phyloP scores from a whole-genome alignment of 345 rosid species.

The Excoecaria cochinchinensis region DNA sequence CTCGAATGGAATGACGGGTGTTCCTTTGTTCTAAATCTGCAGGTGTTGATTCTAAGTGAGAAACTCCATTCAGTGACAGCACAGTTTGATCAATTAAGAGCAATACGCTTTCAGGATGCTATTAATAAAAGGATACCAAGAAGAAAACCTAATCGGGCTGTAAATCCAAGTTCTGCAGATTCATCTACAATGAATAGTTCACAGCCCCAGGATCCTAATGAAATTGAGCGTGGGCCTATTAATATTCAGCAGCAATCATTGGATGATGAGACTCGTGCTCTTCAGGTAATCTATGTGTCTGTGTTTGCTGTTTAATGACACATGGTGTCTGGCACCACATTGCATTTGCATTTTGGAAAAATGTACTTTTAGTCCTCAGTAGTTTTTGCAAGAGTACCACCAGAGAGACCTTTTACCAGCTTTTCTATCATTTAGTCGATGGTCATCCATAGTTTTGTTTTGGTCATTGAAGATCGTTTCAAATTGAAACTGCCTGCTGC shows the following conservation, averaged over 20 bases:
- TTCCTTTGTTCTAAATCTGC: not conserved
- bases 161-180: slow-evolving; percentile 41
- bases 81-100: slow-evolving; percentile 84
- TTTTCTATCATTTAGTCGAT: not conserved
- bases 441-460: not conserved
- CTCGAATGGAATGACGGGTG: not conserved
- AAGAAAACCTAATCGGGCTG: slow-evolving; percentile 54
- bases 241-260: slow-evolving; percentile 65
- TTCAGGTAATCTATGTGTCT: slow-evolving; percentile 58
- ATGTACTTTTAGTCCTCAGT: not conserved
- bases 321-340: not conserved
- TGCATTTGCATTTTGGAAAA: not conserved
- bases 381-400: not conserved
- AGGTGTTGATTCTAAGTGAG: slow-evolving; percentile 33
- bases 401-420: not conserved
- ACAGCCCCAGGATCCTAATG: slow-evolving; percentile 50
- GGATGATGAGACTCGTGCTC: slow-evolving; percentile 90
- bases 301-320: slow-evolving; percentile 12
- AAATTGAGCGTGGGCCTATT: slow-evolving; percentile 50
- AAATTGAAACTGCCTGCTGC: slow-evolving; percentile 19
- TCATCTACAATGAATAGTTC: slow-evolving; percentile 31
- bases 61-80: slow-evolving; percentile 85
- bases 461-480: not conserved
- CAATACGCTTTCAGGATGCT: slow-evolving; percentile 85
- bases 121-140: slow-evolving; percentile 73